Conservation (phyloP, 129 eudicot genomes). For the Silybum marianum region DNA sequence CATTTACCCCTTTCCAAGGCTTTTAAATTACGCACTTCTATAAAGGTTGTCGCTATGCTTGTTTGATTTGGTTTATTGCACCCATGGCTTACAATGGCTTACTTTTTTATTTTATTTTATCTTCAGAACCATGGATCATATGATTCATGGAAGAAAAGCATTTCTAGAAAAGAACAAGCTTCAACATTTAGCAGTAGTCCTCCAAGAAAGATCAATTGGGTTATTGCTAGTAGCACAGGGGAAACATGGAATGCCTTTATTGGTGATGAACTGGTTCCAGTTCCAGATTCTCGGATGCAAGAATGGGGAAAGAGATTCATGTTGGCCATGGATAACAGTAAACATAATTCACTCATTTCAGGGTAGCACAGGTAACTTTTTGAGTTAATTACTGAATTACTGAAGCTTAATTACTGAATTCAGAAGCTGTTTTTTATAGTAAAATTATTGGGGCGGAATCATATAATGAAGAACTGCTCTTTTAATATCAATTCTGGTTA, state of each 20-base stretch:
- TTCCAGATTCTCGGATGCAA: constrained; percentile 57
- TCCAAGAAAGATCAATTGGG: constrained; percentile 75
- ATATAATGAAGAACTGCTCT: background rate
- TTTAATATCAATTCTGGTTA: background rate
- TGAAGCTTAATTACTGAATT: too few relatives aligned
- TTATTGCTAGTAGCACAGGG: constrained; percentile 47
- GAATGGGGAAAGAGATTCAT: constrained; percentile 60
- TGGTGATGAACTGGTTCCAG: constrained; percentile 42
- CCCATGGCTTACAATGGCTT: background rate
- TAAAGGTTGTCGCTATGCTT: constrained; percentile 34
- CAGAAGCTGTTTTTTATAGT: background rate
- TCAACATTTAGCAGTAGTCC: constrained; percentile 40
- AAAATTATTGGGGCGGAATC: background rate
- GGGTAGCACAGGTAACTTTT: constrained; percentile 37
- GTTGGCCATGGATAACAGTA: constrained; percentile 30
- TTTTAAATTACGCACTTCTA: constrained; percentile 41
- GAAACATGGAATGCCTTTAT: constrained; percentile 69
- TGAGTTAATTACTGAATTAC: too few relatives aligned
- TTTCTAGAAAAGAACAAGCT: constrained; percentile 17
- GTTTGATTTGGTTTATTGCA: background rate
- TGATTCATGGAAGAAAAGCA: constrained; percentile 38
- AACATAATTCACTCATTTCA: constrained; percentile 1
- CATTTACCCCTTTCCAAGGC: constrained; percentile 48
- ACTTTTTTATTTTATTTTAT: background rate
- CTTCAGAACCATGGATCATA: constrained; percentile 39